Evolutionary conservation across 2,329 filamentous ascomycete genomes (phyloP), one percentile per base, ranked within the genome.

Genomic region (Fusarium acutatum): DNA sequence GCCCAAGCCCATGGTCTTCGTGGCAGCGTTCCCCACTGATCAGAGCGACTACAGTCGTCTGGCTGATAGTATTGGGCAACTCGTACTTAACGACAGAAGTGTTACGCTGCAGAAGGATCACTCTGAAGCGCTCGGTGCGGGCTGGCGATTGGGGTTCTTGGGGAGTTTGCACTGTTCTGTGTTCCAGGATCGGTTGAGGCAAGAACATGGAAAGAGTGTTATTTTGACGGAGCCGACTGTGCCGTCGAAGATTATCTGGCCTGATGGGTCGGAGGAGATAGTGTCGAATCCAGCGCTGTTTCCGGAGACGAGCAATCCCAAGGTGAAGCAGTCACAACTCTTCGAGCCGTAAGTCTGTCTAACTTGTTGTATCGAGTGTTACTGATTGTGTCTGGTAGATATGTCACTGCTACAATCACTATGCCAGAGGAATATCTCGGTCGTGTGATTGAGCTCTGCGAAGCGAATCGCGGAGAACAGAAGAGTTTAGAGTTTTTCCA

Each of bases 151-250:
- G 17, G 96, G 96, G 0, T 99, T 99, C 79, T 84, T 99, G 7
- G 96, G 96, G n/a, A 98, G 95, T 18, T 86, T 99, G 53, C 96
- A 99, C 82, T 98, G 96, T 84, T 98, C 95, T n/a, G 96, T 99
- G 9, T 99, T 99, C 77, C 95, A 99, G 83, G 96, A 99, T 82
- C 93, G 96, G 2, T 84, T 99, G 60, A 91, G 94, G 47, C 95
- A 98, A 82, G 96, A 99, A 82, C 95, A 99, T 78, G 96, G 96
- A 10, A 93, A 94, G 6, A 96, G 91, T 78, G 95, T 99, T 80
- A 98, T 99, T 82, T 96, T 99, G 80, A 99, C 96, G 0, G 96
- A 97, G 41, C 96, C 96, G 1, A 96, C 94, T 0, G 96, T 99
- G 18, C 95, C 96, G 7, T 97, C 96, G 77, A 97, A 95, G 81